phyloP scores from a whole-genome alignment of 75 land plant species.

The Larix kaempferi region DNA sequence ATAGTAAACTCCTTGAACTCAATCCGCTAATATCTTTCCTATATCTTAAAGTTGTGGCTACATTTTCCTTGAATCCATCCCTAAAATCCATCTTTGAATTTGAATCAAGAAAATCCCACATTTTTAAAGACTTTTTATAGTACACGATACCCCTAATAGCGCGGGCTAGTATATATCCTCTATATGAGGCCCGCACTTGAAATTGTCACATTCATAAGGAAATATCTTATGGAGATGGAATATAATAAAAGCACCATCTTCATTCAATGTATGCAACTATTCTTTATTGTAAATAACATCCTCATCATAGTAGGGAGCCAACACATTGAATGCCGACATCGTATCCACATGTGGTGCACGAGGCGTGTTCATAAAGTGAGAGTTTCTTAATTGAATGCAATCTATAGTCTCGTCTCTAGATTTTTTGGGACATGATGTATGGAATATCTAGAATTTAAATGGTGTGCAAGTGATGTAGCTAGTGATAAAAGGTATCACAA shows the following conservation, averaged over 20 bases:
- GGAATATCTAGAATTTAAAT: conserved; percentile 73
- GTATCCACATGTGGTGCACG: conserved; percentile 81
- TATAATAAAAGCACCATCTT: conserved; percentile 84
- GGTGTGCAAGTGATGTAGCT: conserved; percentile 64
- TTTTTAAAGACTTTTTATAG: conserved; percentile 73
- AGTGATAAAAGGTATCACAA: conserved; percentile 50
- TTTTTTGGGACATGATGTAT: conserved; percentile 70
- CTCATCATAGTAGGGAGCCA: conserved; percentile 92
- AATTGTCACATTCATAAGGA: conserved; percentile 92
- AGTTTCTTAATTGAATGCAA: conserved; percentile 93
- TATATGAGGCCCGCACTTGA: conserved; percentile 86
- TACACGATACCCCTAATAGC: conserved; percentile 98
- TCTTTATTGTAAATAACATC: conserved; percentile 78
- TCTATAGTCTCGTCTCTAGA: conserved; percentile 83
- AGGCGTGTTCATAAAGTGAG: conserved; percentile 95
- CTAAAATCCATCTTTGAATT: conserved; percentile 84
- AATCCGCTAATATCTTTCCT: conserved; percentile 10
- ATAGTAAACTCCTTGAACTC: conserved; percentile 19
- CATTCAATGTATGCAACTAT: conserved; percentile 68
- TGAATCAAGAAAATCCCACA: conserved; percentile 80
- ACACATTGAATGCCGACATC: conserved; percentile 82
- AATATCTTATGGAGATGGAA: conserved; percentile 71
- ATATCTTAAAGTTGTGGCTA: conserved; percentile 16
- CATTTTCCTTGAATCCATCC: conserved; percentile 52
- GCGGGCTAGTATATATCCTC: conserved; percentile 88